These are phyloP conservation scores for Neonectria faginata DNA, from an alignment of 2,329 filamentous ascomycete species.

Conservation along the genomic window DNA sequence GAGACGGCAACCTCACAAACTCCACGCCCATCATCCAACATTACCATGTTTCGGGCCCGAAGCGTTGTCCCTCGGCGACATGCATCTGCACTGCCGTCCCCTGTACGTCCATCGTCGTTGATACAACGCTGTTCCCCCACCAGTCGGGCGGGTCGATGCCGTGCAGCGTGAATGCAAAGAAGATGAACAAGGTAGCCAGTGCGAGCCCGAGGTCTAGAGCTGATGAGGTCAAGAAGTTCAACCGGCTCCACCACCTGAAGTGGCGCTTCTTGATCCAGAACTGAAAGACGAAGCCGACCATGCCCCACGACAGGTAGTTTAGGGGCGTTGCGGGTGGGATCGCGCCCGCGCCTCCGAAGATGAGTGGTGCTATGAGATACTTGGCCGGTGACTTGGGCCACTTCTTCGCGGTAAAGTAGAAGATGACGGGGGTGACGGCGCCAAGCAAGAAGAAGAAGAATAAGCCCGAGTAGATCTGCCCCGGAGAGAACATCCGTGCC, in stretches of 20 bases:
- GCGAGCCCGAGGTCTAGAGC: constrained; percentile 77
- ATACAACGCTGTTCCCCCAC: constrained; percentile 75
- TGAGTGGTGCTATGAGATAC: constrained; percentile 71
- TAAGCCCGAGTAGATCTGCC: constrained; percentile 70
- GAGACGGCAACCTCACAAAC: background rate
- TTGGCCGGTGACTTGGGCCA: constrained; percentile 63
- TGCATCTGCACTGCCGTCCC: constrained; percentile 69
- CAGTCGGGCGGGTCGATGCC: constrained; percentile 72
- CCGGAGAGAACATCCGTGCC: constrained; percentile 71
- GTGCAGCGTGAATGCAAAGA: constrained; percentile 75
- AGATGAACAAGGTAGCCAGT: constrained; percentile 74
- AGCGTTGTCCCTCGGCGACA: constrained; percentile 66
- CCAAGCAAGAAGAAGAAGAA: constrained; percentile 71
- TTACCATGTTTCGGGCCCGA: constrained; percentile 70
- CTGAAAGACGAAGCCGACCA: constrained; percentile 79
- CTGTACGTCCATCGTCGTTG: constrained; percentile 70
- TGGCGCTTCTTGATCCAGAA: constrained; percentile 72
- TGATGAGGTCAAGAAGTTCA: constrained; percentile 79
- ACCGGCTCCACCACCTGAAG: constrained; percentile 78
- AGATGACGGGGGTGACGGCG: constrained; percentile 62
- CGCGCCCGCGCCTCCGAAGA: constrained; percentile 68
- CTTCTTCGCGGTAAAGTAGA: constrained; percentile 62
- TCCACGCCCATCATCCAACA: background rate
- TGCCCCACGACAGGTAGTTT: constrained; percentile 80
- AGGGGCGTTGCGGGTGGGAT: constrained; percentile 77